Base-by-base conservation (phyloP, 768 basidiomycete genomes). In the Rhodotorula babjevae region DNA sequence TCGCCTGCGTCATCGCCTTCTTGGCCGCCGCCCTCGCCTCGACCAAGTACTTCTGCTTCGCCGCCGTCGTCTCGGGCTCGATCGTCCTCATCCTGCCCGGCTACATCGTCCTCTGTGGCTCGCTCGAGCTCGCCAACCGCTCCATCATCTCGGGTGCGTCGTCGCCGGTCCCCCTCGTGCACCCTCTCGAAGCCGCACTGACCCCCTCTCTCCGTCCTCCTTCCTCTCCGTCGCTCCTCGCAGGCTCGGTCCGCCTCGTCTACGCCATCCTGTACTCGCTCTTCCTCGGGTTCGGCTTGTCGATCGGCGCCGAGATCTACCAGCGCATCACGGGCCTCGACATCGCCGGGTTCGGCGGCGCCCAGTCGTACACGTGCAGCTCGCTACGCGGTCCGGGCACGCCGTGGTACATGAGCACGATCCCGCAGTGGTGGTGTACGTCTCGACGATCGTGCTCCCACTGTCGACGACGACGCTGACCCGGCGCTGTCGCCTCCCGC, bases 61-160 rank as follows among this genome's bases (percentile, higher is more conserved):
- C 91, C 0, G 89, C 92, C 0, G 83, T 92, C 67, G 89, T 89
- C 0, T 89, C 89, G 12, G 86, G 86, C 49, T 87, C 89, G 9
- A 86, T 92, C 65, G 89, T 92, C 8, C 84, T 91, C 72, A 92
- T 93, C 74, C 84, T 92, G 7, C 90, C 90, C 10, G 88, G 89
- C 70, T 61, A 61, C 44, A 78, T 83, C 82, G 89, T 89, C 14
- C 88, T 88, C 71, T 71, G 81, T 80, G 52, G 73, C 79, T 56
- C 79, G 2, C 73, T 75, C 53, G 71, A 78, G 66, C 77, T 71
- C 83, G 76, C 92, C 89, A 89, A 90, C 7, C 86, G 90, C 27
- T 90, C 90, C 72, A 88, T 94, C 77, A 87, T 92, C 44, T 84
- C 90, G 0, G 91, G 92, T n/a, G 15, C 57, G 65, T 23, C 56